Conservation (phyloP, 2,329 filamentous ascomycete species). For the Penicillium sp. region DNA sequence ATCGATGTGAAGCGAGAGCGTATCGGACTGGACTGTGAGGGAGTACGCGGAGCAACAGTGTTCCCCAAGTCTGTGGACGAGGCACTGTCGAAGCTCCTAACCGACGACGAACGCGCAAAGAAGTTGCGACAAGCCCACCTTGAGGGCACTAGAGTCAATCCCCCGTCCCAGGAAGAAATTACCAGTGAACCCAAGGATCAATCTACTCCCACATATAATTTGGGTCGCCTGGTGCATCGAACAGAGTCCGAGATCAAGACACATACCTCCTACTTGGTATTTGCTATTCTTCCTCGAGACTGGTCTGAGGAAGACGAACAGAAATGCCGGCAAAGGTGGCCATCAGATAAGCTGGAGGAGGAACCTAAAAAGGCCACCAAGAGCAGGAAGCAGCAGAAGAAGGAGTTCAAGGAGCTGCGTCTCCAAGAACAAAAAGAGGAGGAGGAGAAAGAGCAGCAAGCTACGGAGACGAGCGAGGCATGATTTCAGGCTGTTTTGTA, state of each 20-base stretch:
- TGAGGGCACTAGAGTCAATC: constrained; percentile 28
- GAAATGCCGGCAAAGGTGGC: constrained; percentile 68
- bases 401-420: constrained; percentile 56
- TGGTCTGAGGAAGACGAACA: constrained; percentile 86
- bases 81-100: constrained; percentile 73
- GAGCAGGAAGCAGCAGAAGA: constrained; percentile 49
- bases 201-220: constrained; percentile 65
- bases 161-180: constrained; percentile 34
- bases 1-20: constrained; percentile 84
- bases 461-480: constrained; percentile 14
- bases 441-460: constrained; percentile 16
- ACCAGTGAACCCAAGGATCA: constrained; percentile 14
- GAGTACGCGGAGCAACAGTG: constrained; percentile 68
- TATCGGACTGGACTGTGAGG: constrained; percentile 74
- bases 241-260: constrained; percentile 90
- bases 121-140: constrained; percentile 28
- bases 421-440: constrained; percentile 25
- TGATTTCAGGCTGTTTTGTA: background rate
- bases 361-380: constrained; percentile 37
- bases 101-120: constrained; percentile 70
- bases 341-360: constrained; percentile 60
- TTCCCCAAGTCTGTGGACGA: constrained; percentile 74
- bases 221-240: constrained; percentile 78
- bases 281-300: constrained; percentile 83
- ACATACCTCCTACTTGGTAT: constrained; percentile 96